Evolutionary conservation across 306 rosid species (phyloP).

Genomic region (Astragalus membranaceus): DNA sequence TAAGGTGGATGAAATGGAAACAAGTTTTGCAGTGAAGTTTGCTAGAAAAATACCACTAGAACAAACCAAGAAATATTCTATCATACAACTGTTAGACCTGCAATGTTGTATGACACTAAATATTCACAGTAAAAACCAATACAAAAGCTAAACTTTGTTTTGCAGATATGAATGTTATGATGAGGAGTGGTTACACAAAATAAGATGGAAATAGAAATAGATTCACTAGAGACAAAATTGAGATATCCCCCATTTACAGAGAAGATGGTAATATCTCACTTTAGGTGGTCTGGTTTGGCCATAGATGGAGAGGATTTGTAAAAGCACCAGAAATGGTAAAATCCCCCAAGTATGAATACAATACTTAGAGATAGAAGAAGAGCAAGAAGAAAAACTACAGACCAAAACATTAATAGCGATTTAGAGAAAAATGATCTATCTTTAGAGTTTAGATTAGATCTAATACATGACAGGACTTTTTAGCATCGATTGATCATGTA

Average conservation of each 20-base stretch:
- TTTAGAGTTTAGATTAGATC: background rate
- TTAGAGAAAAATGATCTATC: background rate
- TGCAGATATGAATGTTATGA: too few species aligned
- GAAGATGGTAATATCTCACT: background rate
- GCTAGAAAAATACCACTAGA: too few species aligned
- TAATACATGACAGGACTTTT: background rate
- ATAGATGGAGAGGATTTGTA: background rate
- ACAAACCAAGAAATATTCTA: too few species aligned
- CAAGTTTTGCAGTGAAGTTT: background rate
- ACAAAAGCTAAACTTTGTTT: too few species aligned
- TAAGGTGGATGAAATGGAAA: background rate
- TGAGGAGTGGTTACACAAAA: background rate
- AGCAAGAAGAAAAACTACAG: background rate
- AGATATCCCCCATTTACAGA: background rate
- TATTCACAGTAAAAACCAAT: too few species aligned
- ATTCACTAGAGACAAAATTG: background rate
- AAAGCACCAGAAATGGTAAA: background rate
- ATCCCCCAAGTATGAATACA: too few species aligned
- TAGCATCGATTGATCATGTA: background rate
- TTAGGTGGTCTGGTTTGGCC: background rate
- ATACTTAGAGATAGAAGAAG: too few species aligned
- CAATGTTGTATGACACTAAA: too few species aligned
- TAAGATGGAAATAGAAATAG: background rate
- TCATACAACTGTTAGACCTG: background rate
- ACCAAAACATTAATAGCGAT: background rate